Base-by-base conservation (phyloP, 768 basidiomycete species). In the Tricholoma matsutake region DNA sequence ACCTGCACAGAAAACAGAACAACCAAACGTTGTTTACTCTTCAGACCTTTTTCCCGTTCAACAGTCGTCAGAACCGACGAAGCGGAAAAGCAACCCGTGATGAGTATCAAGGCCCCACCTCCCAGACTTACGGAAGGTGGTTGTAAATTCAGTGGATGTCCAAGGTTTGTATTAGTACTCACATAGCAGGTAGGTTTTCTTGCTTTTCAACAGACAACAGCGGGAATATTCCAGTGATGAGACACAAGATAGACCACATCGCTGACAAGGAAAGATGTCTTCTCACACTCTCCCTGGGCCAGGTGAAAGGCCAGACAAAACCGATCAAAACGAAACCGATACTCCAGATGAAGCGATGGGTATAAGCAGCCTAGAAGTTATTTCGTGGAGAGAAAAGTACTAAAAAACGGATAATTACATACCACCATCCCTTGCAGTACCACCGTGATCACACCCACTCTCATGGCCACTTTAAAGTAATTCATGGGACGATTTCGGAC, bases 341-440 rank as follows among this genome's bases (percentile, higher is more conserved):
- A 61, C 87, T 86, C 92, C 90, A 94, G 13, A 92, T 79, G 2
- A 77, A 78, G 10, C 92, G 80, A 64, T 87, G 80, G 0, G 85
- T 86, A 71, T 94, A 94, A 1, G 85, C 92, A 29, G 76, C 75
- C 90, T 91, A 57, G 32, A 10, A 32, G 22, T 8, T 0, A 22
- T 41, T 56, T 25, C 58, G 54, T n/a, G 39, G 41, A 63, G 34
- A 20, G 20, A 56, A 22, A 39, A 14, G 25, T 18, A 41, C 61
- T 4, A n/a, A 52, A 20, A 34, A 51, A 51, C 16, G 35, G 10
- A 52, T 20, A 32, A 4, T 3, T 18, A 56, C 22, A 16, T 72
- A 90, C 91, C 68, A 91, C 89, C 89, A 92, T 91, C 49, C 83
- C 79, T 63, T 86, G 81, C 52, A 92, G 76, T 2, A 79, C 79